A percentile compares a stretch with the other conserved stretches of the same genome.
Conservation (phyloP, 2,329 filamentous ascomycete species). For the Didymella exigua region DNA sequence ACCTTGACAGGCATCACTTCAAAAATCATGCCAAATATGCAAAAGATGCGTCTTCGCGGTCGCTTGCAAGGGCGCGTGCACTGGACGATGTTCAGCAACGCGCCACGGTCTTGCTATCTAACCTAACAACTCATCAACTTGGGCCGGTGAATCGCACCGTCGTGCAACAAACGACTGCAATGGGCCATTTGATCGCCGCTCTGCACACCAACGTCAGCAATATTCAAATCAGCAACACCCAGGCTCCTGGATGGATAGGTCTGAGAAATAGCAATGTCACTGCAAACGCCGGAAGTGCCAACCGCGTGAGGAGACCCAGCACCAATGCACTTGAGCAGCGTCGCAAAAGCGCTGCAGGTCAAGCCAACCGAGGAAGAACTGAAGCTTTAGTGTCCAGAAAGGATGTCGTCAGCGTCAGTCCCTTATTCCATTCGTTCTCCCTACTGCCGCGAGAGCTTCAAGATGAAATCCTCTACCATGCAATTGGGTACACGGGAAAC, state of each 20-base stretch:
- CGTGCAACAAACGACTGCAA: neutral
- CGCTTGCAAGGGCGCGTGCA: neutral
- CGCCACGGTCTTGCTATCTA: neutral
- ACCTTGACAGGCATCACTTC: conserved; percentile 36
- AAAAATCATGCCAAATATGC: conserved; percentile 10
- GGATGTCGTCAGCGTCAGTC: conserved; percentile 33
- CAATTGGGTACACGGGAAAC: conserved; percentile 23
- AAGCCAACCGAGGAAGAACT: conserved; percentile 5
- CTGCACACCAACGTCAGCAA: neutral
- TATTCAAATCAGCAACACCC: neutral
- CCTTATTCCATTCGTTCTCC: conserved; percentile 36
- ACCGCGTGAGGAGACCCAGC: neutral
- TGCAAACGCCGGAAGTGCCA: neutral
- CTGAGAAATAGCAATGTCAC: neutral
- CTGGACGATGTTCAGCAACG: neutral
- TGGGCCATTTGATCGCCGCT: neutral
- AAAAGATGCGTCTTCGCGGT: neutral
- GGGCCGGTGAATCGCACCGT: neutral
- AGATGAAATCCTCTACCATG: conserved; percentile 33
- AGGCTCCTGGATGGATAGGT: neutral
- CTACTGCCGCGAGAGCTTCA: conserved; percentile 38
- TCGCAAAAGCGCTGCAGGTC: neutral
- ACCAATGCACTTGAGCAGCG: neutral
- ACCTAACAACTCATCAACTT: neutral
- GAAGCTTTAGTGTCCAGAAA: conserved; percentile 12